Percentiles rank a stretch among this genome's conserved stretches.
These are phyloP conservation scores for Begonia peltatifolia DNA, from an alignment of 306 rosid genomes.

Conservation along the genomic window DNA sequence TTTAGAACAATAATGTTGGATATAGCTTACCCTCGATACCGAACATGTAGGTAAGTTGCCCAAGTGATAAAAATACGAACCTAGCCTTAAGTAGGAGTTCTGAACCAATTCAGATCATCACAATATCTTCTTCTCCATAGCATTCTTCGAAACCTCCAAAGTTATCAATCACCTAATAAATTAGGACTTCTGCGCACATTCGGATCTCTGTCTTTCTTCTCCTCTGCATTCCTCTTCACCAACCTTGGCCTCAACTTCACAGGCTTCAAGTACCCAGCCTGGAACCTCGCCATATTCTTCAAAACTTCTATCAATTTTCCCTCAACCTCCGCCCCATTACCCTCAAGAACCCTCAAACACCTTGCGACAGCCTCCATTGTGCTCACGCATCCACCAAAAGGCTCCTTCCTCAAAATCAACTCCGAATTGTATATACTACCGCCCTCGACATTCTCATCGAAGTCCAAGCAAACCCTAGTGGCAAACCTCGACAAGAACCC, in stretches of 20 bases:
- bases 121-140: too few species aligned
- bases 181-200: background rate
- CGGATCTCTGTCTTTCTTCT: constrained; percentile 5
- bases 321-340: constrained; percentile 48
- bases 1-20: too few species aligned
- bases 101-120: too few species aligned
- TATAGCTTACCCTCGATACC: too few species aligned
- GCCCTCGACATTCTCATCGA: constrained; percentile 35
- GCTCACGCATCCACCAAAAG: constrained; percentile 61
- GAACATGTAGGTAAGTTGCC: too few species aligned
- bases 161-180: background rate
- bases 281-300: constrained; percentile 64
- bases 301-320: constrained; percentile 29
- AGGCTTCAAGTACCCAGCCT: constrained; percentile 53
- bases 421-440: constrained; percentile 71
- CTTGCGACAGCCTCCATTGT: constrained; percentile 88
- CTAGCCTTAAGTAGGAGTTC: too few species aligned
- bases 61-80: too few species aligned
- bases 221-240: constrained; percentile 36
- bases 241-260: constrained; percentile 49
- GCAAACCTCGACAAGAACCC: constrained; percentile 38
- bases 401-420: constrained; percentile 73
- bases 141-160: too few species aligned
- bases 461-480: constrained; percentile 46
- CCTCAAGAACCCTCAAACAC: constrained; percentile 45